Percentiles rank a stretch among this genome's conserved stretches.
Evolutionary conservation across 2,329 filamentous ascomycete genomes (phyloP).

Genomic region (Calonectria honghensis): DNA sequence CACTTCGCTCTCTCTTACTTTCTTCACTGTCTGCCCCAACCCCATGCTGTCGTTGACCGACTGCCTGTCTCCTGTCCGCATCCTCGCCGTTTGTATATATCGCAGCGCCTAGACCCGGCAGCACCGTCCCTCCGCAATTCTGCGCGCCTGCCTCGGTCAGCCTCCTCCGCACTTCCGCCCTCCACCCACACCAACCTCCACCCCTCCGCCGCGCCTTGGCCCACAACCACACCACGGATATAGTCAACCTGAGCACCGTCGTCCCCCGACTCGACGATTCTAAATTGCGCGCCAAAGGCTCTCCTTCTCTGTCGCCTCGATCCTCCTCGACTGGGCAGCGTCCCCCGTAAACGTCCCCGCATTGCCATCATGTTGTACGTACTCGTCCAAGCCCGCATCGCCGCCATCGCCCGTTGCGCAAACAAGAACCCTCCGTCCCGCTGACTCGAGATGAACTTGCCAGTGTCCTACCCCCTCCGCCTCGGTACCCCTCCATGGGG

Average conservation of each 20-base stretch:
- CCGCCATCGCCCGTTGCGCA: slow-evolving; percentile 39
- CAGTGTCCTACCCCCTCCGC: slow-evolving; percentile 90
- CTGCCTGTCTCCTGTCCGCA: not conserved
- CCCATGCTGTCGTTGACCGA: not conserved
- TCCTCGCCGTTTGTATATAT: not conserved
- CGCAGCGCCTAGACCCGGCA: not conserved
- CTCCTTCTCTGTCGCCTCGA: not conserved
- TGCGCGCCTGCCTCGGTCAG: slow-evolving; percentile 35
- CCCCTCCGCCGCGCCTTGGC: slow-evolving; percentile 36
- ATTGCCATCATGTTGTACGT: slow-evolving; percentile 54
- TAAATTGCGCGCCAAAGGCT: slow-evolving; percentile 10
- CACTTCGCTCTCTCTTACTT: not conserved
- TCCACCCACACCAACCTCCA: slow-evolving; percentile 35
- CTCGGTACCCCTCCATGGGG: slow-evolving; percentile 85
- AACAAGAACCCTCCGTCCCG: slow-evolving; percentile 30
- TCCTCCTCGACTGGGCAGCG: slow-evolving; percentile 16
- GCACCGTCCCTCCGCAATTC: slow-evolving; percentile 20
- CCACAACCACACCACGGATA: slow-evolving; percentile 16
- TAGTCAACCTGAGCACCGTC: slow-evolving; percentile 21
- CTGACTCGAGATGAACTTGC: slow-evolving; percentile 49
- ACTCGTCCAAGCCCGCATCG: slow-evolving; percentile 28
- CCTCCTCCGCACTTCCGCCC: slow-evolving; percentile 38
- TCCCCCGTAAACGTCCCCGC: slow-evolving; percentile 12
- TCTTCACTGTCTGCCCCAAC: not conserved
- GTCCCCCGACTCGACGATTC: slow-evolving; percentile 14